These are phyloP conservation scores for Pachysandra terminalis DNA, from an alignment of 164 flowering plant species.

Conservation along the genomic window DNA sequence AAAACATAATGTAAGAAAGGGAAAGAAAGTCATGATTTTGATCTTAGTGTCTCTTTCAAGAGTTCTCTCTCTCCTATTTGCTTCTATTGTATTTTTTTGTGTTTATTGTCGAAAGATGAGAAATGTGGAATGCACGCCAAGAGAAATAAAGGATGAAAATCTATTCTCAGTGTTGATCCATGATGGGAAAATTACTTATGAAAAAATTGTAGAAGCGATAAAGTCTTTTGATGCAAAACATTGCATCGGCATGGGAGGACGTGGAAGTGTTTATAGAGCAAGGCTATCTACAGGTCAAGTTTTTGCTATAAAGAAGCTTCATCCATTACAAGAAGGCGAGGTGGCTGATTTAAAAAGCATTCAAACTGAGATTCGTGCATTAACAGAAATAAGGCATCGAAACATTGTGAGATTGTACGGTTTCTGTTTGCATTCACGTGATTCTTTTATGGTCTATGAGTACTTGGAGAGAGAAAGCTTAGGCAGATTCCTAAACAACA, in stretches of 20 bases:
- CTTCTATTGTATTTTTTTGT: background rate
- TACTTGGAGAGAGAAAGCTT: background rate
- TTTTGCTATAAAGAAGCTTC: background rate
- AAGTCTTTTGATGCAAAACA: background rate
- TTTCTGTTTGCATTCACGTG: background rate
- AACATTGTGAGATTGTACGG: background rate
- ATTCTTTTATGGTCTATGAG: background rate
- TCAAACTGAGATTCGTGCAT: background rate
- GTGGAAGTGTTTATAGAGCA: background rate
- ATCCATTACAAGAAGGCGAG: background rate
- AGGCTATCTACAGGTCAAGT: background rate
- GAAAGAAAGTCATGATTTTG: background rate
- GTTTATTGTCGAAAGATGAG: background rate
- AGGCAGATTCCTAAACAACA: background rate
- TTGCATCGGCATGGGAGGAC: background rate
- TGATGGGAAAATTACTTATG: background rate
- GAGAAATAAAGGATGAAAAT: background rate
- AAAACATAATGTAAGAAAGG: background rate
- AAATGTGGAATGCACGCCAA: no score
- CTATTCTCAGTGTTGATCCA: background rate
- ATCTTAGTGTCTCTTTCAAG: background rate
- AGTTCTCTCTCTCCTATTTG: background rate
- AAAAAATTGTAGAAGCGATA: background rate
- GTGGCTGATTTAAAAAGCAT: background rate
- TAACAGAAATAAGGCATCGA: background rate